phyloP scores from a whole-genome alignment of 305 asterid genomes.

The Solanum hybrid region DNA sequence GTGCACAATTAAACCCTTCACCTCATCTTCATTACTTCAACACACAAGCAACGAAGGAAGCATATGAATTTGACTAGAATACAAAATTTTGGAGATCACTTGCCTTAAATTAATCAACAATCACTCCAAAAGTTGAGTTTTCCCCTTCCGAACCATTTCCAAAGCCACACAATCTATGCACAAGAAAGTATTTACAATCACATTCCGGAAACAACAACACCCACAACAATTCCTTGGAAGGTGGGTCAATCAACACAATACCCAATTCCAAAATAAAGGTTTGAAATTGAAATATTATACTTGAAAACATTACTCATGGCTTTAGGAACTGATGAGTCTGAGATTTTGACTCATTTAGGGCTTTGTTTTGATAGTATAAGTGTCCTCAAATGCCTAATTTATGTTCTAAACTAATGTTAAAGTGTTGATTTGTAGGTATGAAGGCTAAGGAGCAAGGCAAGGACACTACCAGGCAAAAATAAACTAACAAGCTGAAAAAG shows the following conservation, averaged over 20 bases:
- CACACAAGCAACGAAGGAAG: not conserved
- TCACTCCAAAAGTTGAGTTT: not conserved
- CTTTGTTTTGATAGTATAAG: not conserved
- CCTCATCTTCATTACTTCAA: not conserved
- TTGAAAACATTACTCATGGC: not conserved
- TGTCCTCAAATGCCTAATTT: not conserved
- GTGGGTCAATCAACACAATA: not conserved
- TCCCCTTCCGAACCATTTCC: not conserved
- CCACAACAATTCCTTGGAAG: not conserved
- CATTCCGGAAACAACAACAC: not conserved
- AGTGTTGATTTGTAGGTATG: not conserved
- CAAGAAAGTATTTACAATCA: not conserved
- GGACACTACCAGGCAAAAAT: not conserved
- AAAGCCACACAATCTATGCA: not conserved
- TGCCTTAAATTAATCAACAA: not conserved
- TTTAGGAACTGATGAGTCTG: not conserved
- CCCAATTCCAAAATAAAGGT: not conserved
- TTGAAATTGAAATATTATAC: not conserved
- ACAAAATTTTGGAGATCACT: not conserved
- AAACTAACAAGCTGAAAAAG: too few species aligned
- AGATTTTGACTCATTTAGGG: not conserved
- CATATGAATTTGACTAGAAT: too few species aligned
- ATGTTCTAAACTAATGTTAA: too few species aligned
- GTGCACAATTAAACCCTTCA: not conserved
- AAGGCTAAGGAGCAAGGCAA: not conserved